Base-by-base conservation (phyloP, 257 asterid genomes). In the Ilex aquifolium region DNA sequence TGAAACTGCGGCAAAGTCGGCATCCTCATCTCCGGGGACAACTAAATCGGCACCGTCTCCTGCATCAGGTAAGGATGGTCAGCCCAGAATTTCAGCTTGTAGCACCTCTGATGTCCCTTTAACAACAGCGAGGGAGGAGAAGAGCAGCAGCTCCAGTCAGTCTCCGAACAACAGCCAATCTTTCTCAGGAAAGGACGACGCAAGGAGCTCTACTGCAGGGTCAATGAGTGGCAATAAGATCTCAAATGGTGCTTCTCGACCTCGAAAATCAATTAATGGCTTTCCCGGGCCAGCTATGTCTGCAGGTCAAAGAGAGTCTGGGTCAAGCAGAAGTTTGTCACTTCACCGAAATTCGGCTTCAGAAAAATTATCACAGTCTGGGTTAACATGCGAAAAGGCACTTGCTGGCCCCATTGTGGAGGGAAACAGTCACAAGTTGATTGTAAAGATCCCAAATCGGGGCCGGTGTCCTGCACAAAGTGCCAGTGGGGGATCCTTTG, bases 131-230 rank as follows among this genome's bases (percentile, higher is more conserved):
- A 79, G 85, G 80, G 98, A 91, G 67, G 96, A 91, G 46, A 80
- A 79, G 77, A 88, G 89, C 66, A 85, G 91, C 64, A 78, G 95
- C 69, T 88, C 98, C 44, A 86, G 80, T 61, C 95, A 82, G 80
- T 82, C 91, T 53, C 93, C 79, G 65, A 83, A 70, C 69, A 67
- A 65, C 27, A 65, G 87, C 40, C 96, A 69, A 66, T 76, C 91
- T 2, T 39, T 69, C 44, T 80, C 95, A 2, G 80, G 68, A 13
- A 88, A 83, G 76, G 92, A 87, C 67, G 95, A 83, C 0, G 81
- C 73, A 7, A 88, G 81, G 80, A 81, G 77, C 71, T 69, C 87
- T 7, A 32, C 77, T 60, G 80, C 85, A 54, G 87, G 68, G 61
- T 73, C 85, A 3, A 72, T 61, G 50, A 51, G 77, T 74, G 81